Conservation (phyloP, 768 basidiomycete species). For the Paxillus involutus region DNA sequence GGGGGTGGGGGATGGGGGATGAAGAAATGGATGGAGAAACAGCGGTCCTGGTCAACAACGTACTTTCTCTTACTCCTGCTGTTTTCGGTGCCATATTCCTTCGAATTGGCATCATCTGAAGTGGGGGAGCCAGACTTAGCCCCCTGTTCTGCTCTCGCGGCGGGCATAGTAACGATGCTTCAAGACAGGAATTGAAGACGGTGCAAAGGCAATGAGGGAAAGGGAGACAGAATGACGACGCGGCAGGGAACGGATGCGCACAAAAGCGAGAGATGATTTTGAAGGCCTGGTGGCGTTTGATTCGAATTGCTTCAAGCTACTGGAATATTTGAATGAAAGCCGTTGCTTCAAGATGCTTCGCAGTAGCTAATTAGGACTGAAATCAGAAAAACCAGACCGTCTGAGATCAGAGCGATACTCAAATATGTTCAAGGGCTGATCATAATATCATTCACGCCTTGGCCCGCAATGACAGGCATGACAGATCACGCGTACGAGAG, state of each 20-base stretch:
- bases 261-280: conserved; percentile 11
- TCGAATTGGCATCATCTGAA: conserved; percentile 60
- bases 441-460: no score
- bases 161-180: conserved; percentile 52
- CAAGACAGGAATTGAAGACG: conserved; percentile 11
- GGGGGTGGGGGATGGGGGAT: conserved; percentile 17
- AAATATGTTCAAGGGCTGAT: neutral
- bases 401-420: neutral
- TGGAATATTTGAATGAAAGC: no score
- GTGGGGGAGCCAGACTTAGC: conserved; percentile 58
- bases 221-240: conserved; percentile 5
- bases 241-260: conserved; percentile 16
- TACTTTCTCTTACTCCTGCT: conserved; percentile 81
- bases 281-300: conserved; percentile 14
- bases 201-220: conserved; percentile 9
- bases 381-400: neutral
- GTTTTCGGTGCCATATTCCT: conserved; percentile 59
- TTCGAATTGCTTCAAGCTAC: neutral
- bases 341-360: neutral
- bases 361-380: neutral
- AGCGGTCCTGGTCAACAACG: conserved; percentile 49
- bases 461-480: neutral
- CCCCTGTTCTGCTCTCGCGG: conserved; percentile 67
- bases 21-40: conserved; percentile 48
- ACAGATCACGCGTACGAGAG: neutral